phyloP scores from a whole-genome alignment of 2,329 filamentous ascomycete genomes.

The Chrysoporthe austroafricana region DNA sequence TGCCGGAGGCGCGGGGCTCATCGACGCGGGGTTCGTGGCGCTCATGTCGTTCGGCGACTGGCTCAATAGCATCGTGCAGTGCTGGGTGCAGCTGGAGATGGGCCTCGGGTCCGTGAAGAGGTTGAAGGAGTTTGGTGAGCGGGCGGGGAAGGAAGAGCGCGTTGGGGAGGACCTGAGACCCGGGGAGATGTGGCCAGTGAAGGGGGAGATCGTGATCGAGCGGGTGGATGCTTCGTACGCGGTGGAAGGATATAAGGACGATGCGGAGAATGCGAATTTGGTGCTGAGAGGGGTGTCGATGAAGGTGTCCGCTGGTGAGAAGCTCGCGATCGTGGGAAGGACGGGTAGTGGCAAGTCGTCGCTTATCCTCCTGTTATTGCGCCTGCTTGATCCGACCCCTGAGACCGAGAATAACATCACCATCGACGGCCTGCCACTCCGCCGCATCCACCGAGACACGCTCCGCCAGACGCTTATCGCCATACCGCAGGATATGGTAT shows the following conservation, averaged over 20 bases:
- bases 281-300: constrained; percentile 39
- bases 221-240: constrained; percentile 36
- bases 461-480: constrained; percentile 55
- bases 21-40: constrained; percentile 37
- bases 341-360: constrained; percentile 51
- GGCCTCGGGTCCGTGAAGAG: constrained; percentile 44
- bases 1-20: constrained; percentile 23
- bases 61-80: constrained; percentile 35
- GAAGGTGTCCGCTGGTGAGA: constrained; percentile 39
- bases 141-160: constrained; percentile 32
- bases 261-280: constrained; percentile 16
- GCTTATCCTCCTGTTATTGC: constrained; percentile 44
- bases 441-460: constrained; percentile 43
- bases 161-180: constrained; percentile 37
- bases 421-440: constrained; percentile 48
- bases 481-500: constrained; percentile 58
- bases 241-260: constrained; percentile 17
- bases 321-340: constrained; percentile 49
- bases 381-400: constrained; percentile 45
- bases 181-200: constrained; percentile 34
- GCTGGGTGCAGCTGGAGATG: constrained; percentile 39
- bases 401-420: constrained; percentile 36
- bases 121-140: constrained; percentile 38
- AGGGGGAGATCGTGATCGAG: constrained; percentile 33
- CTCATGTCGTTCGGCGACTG: constrained; percentile 37